Evolutionary conservation across 2,329 filamentous ascomycete genomes (phyloP), one percentile per base, ranked within the genome.

Genomic region (Colletotrichum gloeosporioides): DNA sequence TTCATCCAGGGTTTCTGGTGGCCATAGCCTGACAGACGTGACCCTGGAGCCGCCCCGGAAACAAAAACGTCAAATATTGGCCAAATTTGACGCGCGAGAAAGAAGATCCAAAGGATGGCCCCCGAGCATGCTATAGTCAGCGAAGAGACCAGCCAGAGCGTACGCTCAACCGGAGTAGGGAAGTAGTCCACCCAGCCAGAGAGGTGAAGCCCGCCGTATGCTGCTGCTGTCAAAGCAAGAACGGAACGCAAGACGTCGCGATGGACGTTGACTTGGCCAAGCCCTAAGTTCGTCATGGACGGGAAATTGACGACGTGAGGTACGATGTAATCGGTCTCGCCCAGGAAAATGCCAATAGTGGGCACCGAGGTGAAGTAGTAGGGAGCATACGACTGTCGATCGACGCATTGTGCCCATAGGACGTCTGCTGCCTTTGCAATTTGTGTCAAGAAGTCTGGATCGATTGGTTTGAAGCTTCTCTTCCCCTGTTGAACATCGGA

Each of bases 131-230:
- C 68, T 13, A 73, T 73, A 10, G 80, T 79, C 65, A 80, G 79
- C 1, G 77, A 49, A 15, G 80, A 69, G 4, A 69, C 74, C 7
- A 80, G 69, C 79, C 81, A 82, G 18, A 82, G 53, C 70, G 76
- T 80, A 61, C 49, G 44, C 57, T 82, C 82, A 4, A 71, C 31
- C 6, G 36, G 31, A 15, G 77, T 78, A 1, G 80, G 79, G 64
- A 82, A 83, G 64, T 81, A 75, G 27, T 81, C 78, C 29, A 81
- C 79, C 80, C 80, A 82, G 9, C 78, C 80, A 3, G 78, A 76
- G 10, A 79, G 64, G 61, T 82, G 82, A 5, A 82, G 64, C 16
- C 67, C 72, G 22, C 75, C 75, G 25, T 75, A 77, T 6, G 66
- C 72, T 25, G 75, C 75, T 18, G 71, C 72, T 9, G 73, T 75